These are phyloP conservation scores for Geosiphon pyriformis DNA, from an alignment of 192 early-diverging fungal genomes.

Conservation along the genomic window DNA sequence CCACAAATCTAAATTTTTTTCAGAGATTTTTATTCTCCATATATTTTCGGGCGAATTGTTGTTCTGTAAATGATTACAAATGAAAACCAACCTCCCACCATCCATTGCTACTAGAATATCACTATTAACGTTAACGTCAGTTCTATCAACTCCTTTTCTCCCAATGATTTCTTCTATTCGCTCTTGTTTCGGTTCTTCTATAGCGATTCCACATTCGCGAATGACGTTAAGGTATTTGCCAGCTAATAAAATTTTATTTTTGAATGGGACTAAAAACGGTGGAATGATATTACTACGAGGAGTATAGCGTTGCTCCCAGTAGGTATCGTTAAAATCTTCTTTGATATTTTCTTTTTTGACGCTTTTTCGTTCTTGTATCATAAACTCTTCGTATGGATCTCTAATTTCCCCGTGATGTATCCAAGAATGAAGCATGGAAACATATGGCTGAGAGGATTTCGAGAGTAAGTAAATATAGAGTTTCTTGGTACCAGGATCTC, in stretches of 20 bases:
- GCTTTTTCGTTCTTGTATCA: constrained; percentile 71
- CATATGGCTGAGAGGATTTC: constrained; percentile 75
- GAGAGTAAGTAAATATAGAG: constrained; percentile 77
- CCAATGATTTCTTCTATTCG: constrained; percentile 23
- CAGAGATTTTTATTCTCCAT: too few relatives aligned
- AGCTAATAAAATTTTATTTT: constrained; percentile 77
- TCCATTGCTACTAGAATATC: constrained; percentile 57
- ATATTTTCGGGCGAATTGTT: neutral
- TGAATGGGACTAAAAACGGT: constrained; percentile 67
- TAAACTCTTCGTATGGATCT: constrained; percentile 90
- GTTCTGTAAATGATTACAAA: neutral
- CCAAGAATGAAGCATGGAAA: constrained; percentile 81
- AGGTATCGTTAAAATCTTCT: constrained; percentile 77
- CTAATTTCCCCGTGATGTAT: constrained; percentile 82
- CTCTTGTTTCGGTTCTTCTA: constrained; percentile 31
- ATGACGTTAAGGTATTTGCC: constrained; percentile 97
- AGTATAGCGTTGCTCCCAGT: constrained; percentile 79
- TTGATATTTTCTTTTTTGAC: constrained; percentile 54
- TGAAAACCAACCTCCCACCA: constrained; percentile 38
- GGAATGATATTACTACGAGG: constrained; percentile 64
- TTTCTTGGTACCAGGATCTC: constrained; percentile 66
- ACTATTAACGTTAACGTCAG: constrained; percentile 21
- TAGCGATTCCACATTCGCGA: constrained; percentile 67
- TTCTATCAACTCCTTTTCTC: constrained; percentile 21
- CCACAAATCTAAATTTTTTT: constrained; percentile 53